Evolutionary conservation across 768 basidiomycete species (phyloP).

Genomic region (Bullera alba): DNA sequence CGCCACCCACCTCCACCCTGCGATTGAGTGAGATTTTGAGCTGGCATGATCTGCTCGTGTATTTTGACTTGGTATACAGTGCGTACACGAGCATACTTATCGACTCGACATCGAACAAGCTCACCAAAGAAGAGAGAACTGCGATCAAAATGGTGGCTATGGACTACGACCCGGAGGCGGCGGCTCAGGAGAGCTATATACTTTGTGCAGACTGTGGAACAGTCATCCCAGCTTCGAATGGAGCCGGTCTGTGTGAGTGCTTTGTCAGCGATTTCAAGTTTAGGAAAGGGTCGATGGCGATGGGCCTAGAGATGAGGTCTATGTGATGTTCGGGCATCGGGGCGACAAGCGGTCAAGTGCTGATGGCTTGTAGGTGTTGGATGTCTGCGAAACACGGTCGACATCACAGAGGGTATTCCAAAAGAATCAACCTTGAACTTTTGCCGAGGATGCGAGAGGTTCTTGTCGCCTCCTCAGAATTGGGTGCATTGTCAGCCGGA

Average conservation of each 20-base stretch:
- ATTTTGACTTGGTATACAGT: too few relatives aligned
- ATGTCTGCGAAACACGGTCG: slow-evolving; percentile 57
- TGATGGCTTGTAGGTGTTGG: slow-evolving; percentile 37
- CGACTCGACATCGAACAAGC: too few relatives aligned
- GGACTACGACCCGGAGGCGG: slow-evolving; percentile 40
- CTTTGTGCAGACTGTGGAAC: slow-evolving; percentile 46
- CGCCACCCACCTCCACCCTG: too few relatives aligned
- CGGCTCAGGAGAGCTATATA: slow-evolving; percentile 41
- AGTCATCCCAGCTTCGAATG: slow-evolving; percentile 40
- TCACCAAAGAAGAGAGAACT: too few relatives aligned
- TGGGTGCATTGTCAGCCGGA: slow-evolving; percentile 85
- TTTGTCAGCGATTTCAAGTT: not conserved
- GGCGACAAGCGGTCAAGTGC: slow-evolving; percentile 8
- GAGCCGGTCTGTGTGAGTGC: slow-evolving; percentile 41
- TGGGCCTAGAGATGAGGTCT: too few relatives aligned
- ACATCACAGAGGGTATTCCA: slow-evolving; percentile 96
- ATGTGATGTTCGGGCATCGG: too few relatives aligned
- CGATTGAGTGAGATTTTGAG: too few relatives aligned
- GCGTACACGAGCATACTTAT: too few relatives aligned
- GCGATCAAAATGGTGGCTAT: slow-evolving; percentile 35
- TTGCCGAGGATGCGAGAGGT: slow-evolving; percentile 90
- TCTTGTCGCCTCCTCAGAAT: slow-evolving; percentile 76
- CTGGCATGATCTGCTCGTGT: too few relatives aligned
- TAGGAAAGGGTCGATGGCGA: not conserved
- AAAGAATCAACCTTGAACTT: slow-evolving; percentile 79